phyloP scores from a whole-genome alignment of 768 basidiomycete genomes.

The Tricholoma flavovirens region DNA sequence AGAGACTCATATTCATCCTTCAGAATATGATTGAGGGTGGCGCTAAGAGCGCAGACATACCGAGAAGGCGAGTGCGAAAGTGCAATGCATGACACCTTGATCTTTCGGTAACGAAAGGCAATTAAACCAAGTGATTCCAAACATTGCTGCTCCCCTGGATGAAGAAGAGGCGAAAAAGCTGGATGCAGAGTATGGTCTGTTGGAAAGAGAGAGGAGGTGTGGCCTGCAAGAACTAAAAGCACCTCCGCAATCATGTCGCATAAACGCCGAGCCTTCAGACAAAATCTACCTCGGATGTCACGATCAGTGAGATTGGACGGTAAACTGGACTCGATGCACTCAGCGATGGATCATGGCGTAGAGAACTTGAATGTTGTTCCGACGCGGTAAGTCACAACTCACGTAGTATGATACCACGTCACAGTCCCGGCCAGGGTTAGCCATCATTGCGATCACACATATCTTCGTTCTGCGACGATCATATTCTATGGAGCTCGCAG shows the following conservation, averaged over 20 bases:
- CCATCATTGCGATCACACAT: neutral
- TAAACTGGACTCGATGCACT: neutral
- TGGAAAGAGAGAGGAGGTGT: slow-evolving; percentile 80
- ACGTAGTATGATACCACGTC: too few species aligned
- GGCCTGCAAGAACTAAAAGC: slow-evolving; percentile 80
- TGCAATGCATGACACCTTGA: slow-evolving; percentile 49
- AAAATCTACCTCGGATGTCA: neutral
- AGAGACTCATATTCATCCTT: slow-evolving; percentile 76
- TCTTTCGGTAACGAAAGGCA: slow-evolving; percentile 67
- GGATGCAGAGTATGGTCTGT: slow-evolving; percentile 53
- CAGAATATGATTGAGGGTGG: slow-evolving; percentile 67
- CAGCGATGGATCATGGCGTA: neutral
- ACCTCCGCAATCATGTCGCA: slow-evolving; percentile 80
- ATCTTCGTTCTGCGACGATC: neutral
- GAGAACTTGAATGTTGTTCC: too few species aligned
- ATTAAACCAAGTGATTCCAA: slow-evolving; percentile 75
- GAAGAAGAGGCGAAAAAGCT: slow-evolving; percentile 64
- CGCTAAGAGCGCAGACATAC: slow-evolving; percentile 75
- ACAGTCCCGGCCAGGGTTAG: too few species aligned
- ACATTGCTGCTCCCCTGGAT: slow-evolving; percentile 84
- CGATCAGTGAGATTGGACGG: neutral
- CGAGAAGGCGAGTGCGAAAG: slow-evolving; percentile 59
- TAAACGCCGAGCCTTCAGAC: slow-evolving; percentile 4
- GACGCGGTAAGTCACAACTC: neutral
- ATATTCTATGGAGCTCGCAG: slow-evolving; percentile 10